A percentile compares a stretch with the other conserved stretches of the same genome.
phyloP scores from a whole-genome alignment of 2,329 filamentous ascomycete species.

The Cytospora mali region DNA sequence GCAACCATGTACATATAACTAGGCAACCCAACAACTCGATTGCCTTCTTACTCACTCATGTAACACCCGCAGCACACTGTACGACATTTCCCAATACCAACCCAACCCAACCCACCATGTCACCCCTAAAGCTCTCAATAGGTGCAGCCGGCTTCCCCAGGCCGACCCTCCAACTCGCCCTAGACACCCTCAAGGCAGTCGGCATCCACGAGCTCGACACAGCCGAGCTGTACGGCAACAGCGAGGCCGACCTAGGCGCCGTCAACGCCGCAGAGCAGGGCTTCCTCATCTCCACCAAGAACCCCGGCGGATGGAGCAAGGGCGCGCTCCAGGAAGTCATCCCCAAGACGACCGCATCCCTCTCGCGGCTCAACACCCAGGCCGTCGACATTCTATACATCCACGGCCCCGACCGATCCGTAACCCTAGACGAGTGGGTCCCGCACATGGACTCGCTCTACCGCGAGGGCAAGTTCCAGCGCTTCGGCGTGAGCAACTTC shows the following conservation, averaged over 20 bases:
- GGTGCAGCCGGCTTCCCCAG: neutral
- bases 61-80: neutral
- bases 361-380: constrained; percentile 22
- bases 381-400: constrained; percentile 33
- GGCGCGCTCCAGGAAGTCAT: constrained; percentile 12
- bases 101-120: neutral
- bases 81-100: too few relatives aligned
- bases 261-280: constrained; percentile 7
- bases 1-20: too few relatives aligned
- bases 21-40: neutral
- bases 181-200: constrained; percentile 8
- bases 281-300: constrained; percentile 26
- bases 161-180: constrained; percentile 3
- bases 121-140: constrained; percentile 7
- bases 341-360: constrained; percentile 5
- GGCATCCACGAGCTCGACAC: constrained; percentile 27
- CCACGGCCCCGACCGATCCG: constrained; percentile 30
- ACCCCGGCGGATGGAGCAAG: constrained; percentile 18
- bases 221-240: constrained; percentile 26
- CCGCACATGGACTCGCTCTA: constrained; percentile 66
- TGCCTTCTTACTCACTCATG: too few relatives aligned
- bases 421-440: constrained; percentile 44
- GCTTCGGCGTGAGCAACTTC: constrained; percentile 70
- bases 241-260: constrained; percentile 22
- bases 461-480: constrained; percentile 68